These are phyloP conservation scores for Eucalyptus camaldulensis DNA, from an alignment of 345 rosid genomes.

Conservation along the genomic window DNA sequence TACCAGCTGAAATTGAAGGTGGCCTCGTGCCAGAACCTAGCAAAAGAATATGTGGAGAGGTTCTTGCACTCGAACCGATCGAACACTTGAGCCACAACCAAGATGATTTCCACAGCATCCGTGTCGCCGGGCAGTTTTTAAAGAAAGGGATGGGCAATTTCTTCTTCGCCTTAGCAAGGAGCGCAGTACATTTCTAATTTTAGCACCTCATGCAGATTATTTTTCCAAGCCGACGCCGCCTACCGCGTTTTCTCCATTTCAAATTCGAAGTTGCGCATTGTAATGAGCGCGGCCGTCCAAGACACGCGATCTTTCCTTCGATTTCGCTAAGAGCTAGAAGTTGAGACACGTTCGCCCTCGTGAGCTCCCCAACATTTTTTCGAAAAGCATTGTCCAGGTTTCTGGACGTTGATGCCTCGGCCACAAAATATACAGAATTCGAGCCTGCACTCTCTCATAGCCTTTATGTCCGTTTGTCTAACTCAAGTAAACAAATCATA, in stretches of 20 bases:
- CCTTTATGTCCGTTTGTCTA: not conserved
- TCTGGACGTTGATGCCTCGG: not conserved
- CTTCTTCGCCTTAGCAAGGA: not conserved
- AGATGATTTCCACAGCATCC: not conserved
- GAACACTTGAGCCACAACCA: not conserved
- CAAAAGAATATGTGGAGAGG: not conserved
- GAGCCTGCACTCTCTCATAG: not conserved
- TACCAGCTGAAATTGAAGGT: not conserved
- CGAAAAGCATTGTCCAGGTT: not conserved
- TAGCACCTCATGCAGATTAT: not conserved
- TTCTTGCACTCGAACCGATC: not conserved
- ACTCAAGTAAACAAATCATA: not conserved
- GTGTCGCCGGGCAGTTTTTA: not conserved
- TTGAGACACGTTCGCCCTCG: not conserved
- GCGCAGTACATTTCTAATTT: too few relatives aligned
- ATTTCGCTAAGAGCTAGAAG: not conserved
- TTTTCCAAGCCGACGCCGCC: not conserved
- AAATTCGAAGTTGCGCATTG: not conserved
- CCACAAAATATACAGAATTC: not conserved
- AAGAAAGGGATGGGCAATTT: not conserved
- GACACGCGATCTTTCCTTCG: not conserved
- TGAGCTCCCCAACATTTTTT: not conserved
- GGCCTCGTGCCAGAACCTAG: not conserved
- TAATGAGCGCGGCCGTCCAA: not conserved
- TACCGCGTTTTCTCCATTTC: not conserved